These are phyloP conservation scores for Linnemannia schmuckeri DNA, from an alignment of 192 early-diverging fungal genomes.

Conservation along the genomic window DNA sequence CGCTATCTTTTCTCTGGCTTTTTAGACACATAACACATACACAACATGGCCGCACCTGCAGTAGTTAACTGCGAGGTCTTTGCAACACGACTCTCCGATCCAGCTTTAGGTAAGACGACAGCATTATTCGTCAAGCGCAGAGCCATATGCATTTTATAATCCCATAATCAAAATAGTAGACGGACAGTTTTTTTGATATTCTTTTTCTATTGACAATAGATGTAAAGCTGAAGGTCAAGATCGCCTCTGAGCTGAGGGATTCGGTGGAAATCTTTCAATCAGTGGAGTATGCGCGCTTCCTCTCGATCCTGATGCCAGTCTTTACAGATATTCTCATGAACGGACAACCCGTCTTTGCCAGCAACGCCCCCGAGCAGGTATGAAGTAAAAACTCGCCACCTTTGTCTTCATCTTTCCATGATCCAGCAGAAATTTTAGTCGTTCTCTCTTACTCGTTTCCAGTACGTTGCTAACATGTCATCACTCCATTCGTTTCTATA, in stretches of 20 bases:
- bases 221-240: constrained; percentile 78
- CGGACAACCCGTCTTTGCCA: constrained; percentile 79
- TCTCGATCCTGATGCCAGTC: constrained; percentile 85
- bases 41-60: constrained; percentile 40
- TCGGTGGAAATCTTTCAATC: constrained; percentile 92
- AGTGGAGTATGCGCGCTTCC: constrained; percentile 84
- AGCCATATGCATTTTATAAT: background rate
- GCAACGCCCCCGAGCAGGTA: constrained; percentile 82
- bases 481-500: constrained; percentile 29
- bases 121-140: background rate
- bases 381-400: background rate
- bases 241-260: constrained; percentile 89
- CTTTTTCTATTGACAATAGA: constrained; percentile 5
- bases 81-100: constrained; percentile 65
- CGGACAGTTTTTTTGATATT: background rate
- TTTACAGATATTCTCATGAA: constrained; percentile 83
- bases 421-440: background rate
- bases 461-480: background rate
- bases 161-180: no score
- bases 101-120: constrained; percentile 56
- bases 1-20: background rate
- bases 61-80: constrained; percentile 62
- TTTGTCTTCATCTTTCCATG: background rate
- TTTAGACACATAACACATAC: background rate
- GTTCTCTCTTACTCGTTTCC: background rate